phyloP scores from a whole-genome alignment of 352 stramenopile species.

The Phytopythium oedochilum region DNA sequence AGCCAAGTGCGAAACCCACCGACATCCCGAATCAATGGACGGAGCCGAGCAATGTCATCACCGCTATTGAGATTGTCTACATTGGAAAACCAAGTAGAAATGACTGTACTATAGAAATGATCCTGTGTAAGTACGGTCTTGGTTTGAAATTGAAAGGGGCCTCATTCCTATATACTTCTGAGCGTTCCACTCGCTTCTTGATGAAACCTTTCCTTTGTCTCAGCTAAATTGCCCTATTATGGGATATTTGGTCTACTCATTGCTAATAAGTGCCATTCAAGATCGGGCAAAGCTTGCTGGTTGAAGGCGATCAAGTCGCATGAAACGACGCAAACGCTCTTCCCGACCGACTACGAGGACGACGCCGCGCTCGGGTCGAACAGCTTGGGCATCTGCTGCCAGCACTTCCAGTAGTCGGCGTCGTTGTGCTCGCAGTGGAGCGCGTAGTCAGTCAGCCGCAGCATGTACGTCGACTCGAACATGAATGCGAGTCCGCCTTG shows the following conservation, averaged over 20 bases:
- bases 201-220: not conserved
- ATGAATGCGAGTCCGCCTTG: constrained; percentile 95
- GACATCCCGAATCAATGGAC: constrained; percentile 17
- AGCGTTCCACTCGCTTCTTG: not conserved
- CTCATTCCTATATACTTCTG: not conserved
- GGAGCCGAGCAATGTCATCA: constrained; percentile 17
- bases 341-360: not conserved
- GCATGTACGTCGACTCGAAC: constrained; percentile 94
- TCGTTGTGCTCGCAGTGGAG: constrained; percentile 87
- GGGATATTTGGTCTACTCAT: not conserved
- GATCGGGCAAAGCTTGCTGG: not conserved
- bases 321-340: not conserved
- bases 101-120: constrained; percentile 24
- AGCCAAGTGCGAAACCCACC: constrained; percentile 2
- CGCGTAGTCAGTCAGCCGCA: constrained; percentile 88
- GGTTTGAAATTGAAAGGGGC: not conserved
- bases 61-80: constrained; percentile 18
- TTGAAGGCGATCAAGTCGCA: too few relatives aligned
- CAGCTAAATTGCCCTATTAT: not conserved
- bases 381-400: constrained; percentile 89
- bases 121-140: constrained; percentile 27
- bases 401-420: constrained; percentile 91
- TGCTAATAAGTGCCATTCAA: not conserved
- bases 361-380: constrained; percentile 46
- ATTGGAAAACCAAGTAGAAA: constrained; percentile 24